These are phyloP conservation scores for Camellia granthamiana DNA, from an alignment of 148 eudicot genomes.

Conservation along the genomic window DNA sequence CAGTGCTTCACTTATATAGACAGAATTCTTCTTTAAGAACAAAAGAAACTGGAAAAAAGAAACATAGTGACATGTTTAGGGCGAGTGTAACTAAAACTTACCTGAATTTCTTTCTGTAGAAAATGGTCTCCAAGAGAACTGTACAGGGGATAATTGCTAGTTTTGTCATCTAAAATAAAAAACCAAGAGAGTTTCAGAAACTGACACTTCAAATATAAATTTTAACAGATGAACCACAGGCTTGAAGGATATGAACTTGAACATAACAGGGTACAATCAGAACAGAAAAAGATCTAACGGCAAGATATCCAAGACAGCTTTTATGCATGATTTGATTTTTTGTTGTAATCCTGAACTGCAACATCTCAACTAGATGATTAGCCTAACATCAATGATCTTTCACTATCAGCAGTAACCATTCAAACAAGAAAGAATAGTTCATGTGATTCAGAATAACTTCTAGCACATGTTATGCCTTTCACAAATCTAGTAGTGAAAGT, in stretches of 20 bases:
- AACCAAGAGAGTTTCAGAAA: constrained; percentile 2
- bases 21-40: constrained; percentile 6
- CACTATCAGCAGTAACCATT: neutral
- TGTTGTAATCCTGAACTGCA: too few species aligned
- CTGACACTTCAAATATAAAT: neutral
- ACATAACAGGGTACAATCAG: neutral
- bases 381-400: neutral
- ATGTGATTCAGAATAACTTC: neutral
- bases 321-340: too few species aligned
- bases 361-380: too few species aligned
- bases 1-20: neutral
- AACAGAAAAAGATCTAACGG: neutral
- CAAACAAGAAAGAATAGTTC: neutral
- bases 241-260: neutral
- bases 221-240: neutral
- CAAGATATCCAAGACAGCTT: neutral
- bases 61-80: neutral
- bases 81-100: constrained; percentile 17
- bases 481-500: neutral
- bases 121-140: constrained; percentile 76
- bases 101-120: constrained; percentile 77
- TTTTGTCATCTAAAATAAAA: constrained; percentile 75
- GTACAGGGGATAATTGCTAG: constrained; percentile 93
- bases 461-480: constrained; percentile 1
- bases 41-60: neutral